Evolutionary conservation across 257 asterid species (phyloP).

Genomic region (Gardenia jasminoides): DNA sequence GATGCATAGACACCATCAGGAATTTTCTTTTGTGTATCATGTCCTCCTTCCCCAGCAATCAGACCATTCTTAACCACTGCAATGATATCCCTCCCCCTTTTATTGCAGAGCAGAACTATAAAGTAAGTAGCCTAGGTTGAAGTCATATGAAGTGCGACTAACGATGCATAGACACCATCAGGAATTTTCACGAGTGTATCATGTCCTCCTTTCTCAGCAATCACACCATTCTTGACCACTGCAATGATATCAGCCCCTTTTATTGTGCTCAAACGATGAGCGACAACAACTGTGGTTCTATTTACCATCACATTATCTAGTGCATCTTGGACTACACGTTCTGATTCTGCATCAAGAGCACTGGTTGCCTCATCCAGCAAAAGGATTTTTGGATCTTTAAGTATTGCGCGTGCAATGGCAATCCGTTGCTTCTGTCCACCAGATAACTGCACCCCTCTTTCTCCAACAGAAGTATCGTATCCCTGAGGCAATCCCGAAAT

Average conservation of each 20-base stretch:
- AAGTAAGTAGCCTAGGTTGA: conserved; percentile 13
- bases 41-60: conserved; percentile 61
- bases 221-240: conserved; percentile 66
- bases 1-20: conserved; percentile 66
- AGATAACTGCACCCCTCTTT: conserved; percentile 63
- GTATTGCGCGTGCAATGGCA: conserved; percentile 67
- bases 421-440: conserved; percentile 80
- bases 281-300: conserved; percentile 70
- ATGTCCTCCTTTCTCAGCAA: conserved; percentile 66
- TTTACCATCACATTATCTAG: conserved; percentile 62
- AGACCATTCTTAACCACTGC: conserved; percentile 75
- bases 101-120: background rate
- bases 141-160: conserved; percentile 59
- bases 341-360: conserved; percentile 72
- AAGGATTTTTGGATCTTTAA: conserved; percentile 61
- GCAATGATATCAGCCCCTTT: conserved; percentile 71
- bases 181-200: conserved; percentile 51
- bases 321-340: conserved; percentile 68
- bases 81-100: conserved; percentile 36
- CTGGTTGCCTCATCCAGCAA: conserved; percentile 82
- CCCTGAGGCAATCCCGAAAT: conserved; percentile 71
- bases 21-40: conserved; percentile 53
- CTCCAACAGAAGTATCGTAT: conserved; percentile 66
- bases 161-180: conserved; percentile 64
- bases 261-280: conserved; percentile 62